Conservation (phyloP, 2,329 filamentous ascomycete genomes). For the Aspergillus uvarum region DNA sequence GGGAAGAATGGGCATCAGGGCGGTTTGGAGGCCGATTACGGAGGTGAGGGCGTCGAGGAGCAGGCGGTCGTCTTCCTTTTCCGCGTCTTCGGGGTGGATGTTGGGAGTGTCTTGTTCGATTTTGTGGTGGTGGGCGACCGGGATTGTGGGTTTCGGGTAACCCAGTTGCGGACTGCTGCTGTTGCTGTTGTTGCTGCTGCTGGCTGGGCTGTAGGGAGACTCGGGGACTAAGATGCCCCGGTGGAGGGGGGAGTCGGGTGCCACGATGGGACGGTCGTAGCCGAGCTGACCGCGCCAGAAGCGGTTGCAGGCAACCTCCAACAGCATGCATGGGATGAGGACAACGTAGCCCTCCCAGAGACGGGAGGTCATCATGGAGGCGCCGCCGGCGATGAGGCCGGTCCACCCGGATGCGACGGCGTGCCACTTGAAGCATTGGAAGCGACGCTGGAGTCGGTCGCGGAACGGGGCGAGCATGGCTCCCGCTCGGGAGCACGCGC, state of each 20-base stretch:
- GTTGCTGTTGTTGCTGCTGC: background rate
- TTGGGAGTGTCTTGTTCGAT: background rate
- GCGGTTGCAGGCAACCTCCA: constrained; percentile 49
- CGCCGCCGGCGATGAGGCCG: constrained; percentile 50
- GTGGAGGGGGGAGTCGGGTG: background rate
- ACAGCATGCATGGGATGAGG: constrained; percentile 51
- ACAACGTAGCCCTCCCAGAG: constrained; percentile 56
- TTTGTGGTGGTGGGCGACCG: background rate
- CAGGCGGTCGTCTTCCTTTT: constrained; percentile 11
- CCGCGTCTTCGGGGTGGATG: background rate
- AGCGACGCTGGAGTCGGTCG: constrained; percentile 38
- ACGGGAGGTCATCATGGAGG: constrained; percentile 52
- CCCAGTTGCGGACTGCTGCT: background rate
- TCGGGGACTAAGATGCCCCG: background rate
- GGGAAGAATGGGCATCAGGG: constrained; percentile 1
- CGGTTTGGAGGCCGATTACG: constrained; percentile 10
- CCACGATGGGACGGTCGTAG: constrained; percentile 42
- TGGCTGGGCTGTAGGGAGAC: background rate
- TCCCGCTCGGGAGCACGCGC: constrained; percentile 25
- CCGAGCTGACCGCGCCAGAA: constrained; percentile 51
- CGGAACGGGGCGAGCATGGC: constrained; percentile 17
- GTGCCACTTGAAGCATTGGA: constrained; percentile 47
- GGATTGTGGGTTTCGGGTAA: background rate
- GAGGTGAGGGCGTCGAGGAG: constrained; percentile 11
- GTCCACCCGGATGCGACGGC: constrained; percentile 47